Evolutionary conservation across 2,329 filamentous ascomycete species (phyloP).

Genomic region (Beauveria sp.): DNA sequence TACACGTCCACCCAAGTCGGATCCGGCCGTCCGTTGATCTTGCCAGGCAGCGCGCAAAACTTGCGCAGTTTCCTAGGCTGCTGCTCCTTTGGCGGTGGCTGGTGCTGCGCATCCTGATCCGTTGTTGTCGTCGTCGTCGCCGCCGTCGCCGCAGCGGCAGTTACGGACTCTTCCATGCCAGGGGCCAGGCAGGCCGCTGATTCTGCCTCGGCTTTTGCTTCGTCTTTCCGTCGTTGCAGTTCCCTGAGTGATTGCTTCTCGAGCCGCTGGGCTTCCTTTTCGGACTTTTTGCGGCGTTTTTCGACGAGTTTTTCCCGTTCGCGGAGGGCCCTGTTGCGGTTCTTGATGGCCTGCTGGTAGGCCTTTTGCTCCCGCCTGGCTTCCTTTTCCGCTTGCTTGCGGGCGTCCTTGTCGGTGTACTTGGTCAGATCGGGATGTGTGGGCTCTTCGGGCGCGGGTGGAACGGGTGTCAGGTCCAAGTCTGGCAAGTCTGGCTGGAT

Average conservation of each 20-base stretch:
- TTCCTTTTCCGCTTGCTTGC: conserved; percentile 64
- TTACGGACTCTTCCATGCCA: not conserved
- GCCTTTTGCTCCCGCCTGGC: conserved; percentile 53
- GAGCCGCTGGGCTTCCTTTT: conserved; percentile 28
- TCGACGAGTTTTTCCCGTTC: conserved; percentile 54
- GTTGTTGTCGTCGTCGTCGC: no score
- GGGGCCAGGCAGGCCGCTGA: no score
- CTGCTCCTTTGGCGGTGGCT: conserved; percentile 18
- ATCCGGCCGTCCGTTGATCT: conserved; percentile 50
- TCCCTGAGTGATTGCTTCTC: conserved; percentile 24
- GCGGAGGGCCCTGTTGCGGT: conserved; percentile 55
- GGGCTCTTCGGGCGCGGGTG: conserved; percentile 48
- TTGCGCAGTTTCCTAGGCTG: conserved; percentile 54
- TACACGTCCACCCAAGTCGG: conserved; percentile 69
- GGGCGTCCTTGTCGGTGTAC: conserved; percentile 56
- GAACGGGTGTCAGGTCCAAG: conserved; percentile 24
- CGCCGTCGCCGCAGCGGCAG: not conserved
- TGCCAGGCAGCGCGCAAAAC: conserved; percentile 68
- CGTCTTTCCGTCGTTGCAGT: conserved; percentile 19
- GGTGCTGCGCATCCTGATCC: conserved; percentile 16
- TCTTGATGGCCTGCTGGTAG: conserved; percentile 60
- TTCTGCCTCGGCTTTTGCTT: conserved; percentile 15
- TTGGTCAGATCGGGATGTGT: conserved; percentile 47
- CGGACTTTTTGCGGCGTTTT: conserved; percentile 41
- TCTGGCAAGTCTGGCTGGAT: not conserved